Conservation (phyloP, 345 rosid species). For the Camelina neglecta region DNA sequence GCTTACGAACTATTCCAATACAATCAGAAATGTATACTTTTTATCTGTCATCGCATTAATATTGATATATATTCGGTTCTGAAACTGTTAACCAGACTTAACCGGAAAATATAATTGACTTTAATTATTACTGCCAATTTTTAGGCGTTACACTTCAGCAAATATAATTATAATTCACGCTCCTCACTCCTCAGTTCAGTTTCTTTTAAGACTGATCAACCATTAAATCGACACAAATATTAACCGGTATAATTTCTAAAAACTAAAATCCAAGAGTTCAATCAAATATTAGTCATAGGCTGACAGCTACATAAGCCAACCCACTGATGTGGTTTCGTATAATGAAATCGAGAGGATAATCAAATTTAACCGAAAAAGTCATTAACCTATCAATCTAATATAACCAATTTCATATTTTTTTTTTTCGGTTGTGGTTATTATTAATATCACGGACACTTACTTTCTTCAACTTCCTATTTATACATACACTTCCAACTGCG, state of each 20-base stretch:
- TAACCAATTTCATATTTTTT: neutral
- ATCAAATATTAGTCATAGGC: too few species aligned
- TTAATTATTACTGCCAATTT: neutral
- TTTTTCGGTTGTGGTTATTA: conserved; percentile 36
- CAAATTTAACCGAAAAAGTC: too few species aligned
- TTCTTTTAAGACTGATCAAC: neutral
- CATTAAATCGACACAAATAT: neutral
- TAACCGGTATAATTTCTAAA: neutral
- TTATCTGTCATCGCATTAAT: neutral
- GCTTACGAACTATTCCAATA: neutral
- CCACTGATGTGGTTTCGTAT: too few species aligned
- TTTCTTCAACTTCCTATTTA: conserved; percentile 33
- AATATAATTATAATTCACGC: neutral
- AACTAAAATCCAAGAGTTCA: too few species aligned
- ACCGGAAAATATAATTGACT: neutral
- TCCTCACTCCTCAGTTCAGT: neutral
- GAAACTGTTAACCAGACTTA: conserved; percentile 19
- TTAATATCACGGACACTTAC: conserved; percentile 32
- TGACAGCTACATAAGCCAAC: too few species aligned
- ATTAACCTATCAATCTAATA: too few species aligned
- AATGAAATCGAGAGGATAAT: too few species aligned
- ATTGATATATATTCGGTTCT: neutral
- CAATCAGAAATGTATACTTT: neutral
- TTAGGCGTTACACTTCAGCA: neutral
- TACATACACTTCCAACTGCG: conserved; percentile 27